Base-by-base conservation (phyloP, 768 basidiomycete species). In the Mycena chlorophos region DNA sequence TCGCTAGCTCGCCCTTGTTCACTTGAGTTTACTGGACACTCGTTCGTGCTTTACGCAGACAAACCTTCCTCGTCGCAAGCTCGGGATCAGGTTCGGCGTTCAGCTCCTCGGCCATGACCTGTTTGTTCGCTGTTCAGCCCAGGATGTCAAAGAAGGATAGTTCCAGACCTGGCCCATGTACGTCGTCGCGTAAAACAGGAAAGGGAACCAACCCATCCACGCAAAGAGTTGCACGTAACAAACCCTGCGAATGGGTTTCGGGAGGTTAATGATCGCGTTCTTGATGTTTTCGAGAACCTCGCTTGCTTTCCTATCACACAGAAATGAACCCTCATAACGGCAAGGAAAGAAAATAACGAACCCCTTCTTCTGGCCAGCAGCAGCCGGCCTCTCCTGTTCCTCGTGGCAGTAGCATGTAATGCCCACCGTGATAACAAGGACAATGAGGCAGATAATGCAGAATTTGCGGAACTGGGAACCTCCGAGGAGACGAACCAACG, bases 171-270 rank as follows among this genome's bases (percentile, higher is more conserved):
- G 94, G 4, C 93, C 93, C 52, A 98, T 81, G 67, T 95, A 98
- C 1, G 94, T 95, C 8, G 95, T 98, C 89, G 91, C 83, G 64
- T 93, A 94, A 71, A 98, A 97, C 37, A 97, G 76, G 76, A 94
- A 98, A 1, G 95, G 95, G 66, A 98, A 98, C 91, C 95, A 98
- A 61, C 92, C 94, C 92, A 96, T 96, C 69, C 96, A 98, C 2
- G 95, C 94, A 67, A 92, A 95, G 17, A 98, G 71, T 66, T 98
- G 95, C 3, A 97, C 94, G 65, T 88, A 86, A 68, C 95, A 98
- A 12, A 98, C 95, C 25, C 91, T 82, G 48, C 86, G 84, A 40
- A 98, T 87, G 13, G 93, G 88, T 60, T 81, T 84, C 0, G 95
- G 95, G 42, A 98, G 81, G 46, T 84, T 85, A 39, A 81, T 66